These are phyloP conservation scores for Quercus engelmannii DNA, from an alignment of 306 rosid genomes.

Conservation along the genomic window DNA sequence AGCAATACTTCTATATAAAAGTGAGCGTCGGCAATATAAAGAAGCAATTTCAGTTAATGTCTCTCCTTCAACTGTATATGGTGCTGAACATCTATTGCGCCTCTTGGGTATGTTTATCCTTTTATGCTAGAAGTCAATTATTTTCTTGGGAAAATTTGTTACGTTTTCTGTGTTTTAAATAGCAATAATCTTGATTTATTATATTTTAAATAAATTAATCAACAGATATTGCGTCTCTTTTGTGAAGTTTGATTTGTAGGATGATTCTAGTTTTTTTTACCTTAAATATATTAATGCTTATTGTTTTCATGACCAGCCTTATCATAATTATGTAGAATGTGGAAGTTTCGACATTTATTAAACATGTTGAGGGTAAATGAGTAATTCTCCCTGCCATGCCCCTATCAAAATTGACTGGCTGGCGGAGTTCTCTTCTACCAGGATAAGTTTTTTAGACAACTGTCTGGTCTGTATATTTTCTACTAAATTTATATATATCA, in stretches of 20 bases:
- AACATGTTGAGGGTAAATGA: neutral
- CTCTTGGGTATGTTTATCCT: slow-evolving; percentile 62
- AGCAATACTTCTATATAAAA: slow-evolving; percentile 64
- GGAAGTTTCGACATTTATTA: neutral
- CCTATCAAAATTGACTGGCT: neutral
- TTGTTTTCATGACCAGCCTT: neutral
- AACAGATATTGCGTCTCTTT: no score
- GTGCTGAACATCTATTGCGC: slow-evolving; percentile 91
- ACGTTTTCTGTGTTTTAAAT: neutral
- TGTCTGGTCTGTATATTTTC: no score
- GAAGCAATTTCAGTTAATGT: slow-evolving; percentile 45
- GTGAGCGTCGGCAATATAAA: slow-evolving; percentile 68
- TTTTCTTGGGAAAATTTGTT: neutral
- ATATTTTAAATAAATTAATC: neutral
- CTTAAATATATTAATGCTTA: neutral
- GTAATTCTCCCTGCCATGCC: neutral
- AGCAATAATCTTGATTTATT: neutral
- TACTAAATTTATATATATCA: no score
- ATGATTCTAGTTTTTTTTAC: no score
- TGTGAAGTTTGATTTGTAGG: no score
- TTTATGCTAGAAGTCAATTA: neutral
- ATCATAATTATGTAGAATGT: neutral
- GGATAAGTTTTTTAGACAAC: no score
- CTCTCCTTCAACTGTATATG: slow-evolving; percentile 71
- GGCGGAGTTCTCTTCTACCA: no score